Evolutionary conservation across 2,329 filamentous ascomycete species (phyloP), one percentile per base, ranked within the genome.

Genomic region (Botrytis porri): DNA sequence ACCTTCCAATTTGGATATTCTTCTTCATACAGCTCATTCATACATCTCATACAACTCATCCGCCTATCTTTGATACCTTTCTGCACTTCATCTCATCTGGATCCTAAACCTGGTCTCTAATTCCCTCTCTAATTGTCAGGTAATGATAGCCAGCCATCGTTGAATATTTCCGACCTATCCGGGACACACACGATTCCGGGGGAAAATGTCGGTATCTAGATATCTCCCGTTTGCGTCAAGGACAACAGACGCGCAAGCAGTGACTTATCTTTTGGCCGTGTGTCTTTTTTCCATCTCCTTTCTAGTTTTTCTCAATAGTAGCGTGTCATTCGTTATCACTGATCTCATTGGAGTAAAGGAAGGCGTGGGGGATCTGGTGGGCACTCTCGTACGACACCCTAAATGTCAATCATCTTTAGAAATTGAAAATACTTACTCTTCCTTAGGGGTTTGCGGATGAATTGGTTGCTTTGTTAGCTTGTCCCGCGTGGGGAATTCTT

Each of bases 221-320:
- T 79, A 78, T 70, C 78, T 82, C 8, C 89, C 89, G 41, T 91
- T 91, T 82, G 85, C 88, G 75, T 81, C 85, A 35, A 85, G 86
- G 62, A 89, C 88, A n/a, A 90, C 89, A 20, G 83, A 85, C 7
- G 80, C 88, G 32, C 89, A 92, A 79, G 89, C 88, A n/a, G 81
- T 87, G 73, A 92, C 93, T 43, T 97, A 97, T 82, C 89, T 97
- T 51, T 86, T 94, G 76, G 91, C 91, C 80, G 92, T 96, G 79
- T 93, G 92, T 74, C 89, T 97, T 78, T 95, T 95, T 85, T 93
- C 90, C 82, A 96, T 97, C 80, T 92, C 92, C 71, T 96, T 96
- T 84, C 91, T 97, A 76, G 93, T 97, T 79, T 97, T 97, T 83
- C 88, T 97, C 75, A 96, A 96, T 85, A 92, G 90, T 84, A 91